phyloP scores from a whole-genome alignment of 495 filamentous ascomycete species.

The Aspergillus asperescens region DNA sequence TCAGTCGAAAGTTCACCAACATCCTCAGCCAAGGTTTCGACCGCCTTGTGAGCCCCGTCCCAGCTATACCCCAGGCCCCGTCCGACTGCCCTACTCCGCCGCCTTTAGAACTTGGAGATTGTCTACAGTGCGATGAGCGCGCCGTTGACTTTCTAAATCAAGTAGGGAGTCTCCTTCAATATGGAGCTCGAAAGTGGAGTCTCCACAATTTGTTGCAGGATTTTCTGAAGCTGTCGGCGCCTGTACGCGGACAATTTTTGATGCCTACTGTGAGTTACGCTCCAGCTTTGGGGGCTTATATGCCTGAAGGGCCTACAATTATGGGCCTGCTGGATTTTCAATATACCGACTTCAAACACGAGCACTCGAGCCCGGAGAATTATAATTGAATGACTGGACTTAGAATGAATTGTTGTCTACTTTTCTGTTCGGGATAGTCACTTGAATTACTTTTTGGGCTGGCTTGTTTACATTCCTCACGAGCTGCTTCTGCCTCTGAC shows the following conservation, averaged over 20 bases:
- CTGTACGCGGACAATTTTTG: constrained; percentile 11
- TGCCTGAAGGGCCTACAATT: constrained; percentile 11
- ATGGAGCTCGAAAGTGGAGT: constrained; percentile 35
- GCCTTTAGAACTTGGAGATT: constrained; percentile 31
- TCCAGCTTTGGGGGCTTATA: constrained; percentile 9
- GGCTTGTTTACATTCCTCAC: not conserved
- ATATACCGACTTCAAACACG: constrained; percentile 11
- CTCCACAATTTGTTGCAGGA: constrained; percentile 25
- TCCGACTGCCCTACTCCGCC: constrained; percentile 35
- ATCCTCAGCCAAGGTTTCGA: constrained; percentile 33
- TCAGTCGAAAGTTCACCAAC: constrained; percentile 29
- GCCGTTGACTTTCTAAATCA: constrained; percentile 33
- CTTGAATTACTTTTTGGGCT: not conserved
- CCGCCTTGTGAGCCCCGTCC: constrained; percentile 31
- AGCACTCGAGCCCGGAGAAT: constrained; percentile 4
- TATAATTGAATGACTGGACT: not conserved
- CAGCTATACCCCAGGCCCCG: constrained; percentile 30
- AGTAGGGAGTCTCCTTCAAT: constrained; percentile 30
- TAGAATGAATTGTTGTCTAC: not conserved
- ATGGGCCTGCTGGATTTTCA: constrained; percentile 6
- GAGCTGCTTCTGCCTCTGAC: not conserved
- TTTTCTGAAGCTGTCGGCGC: constrained; percentile 25
- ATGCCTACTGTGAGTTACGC: constrained; percentile 14
- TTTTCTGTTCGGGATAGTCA: too few relatives aligned
- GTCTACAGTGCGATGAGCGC: constrained; percentile 33